Base-by-base conservation (phyloP, 495 filamentous ascomycete species). In the Cercophora samala region DNA sequence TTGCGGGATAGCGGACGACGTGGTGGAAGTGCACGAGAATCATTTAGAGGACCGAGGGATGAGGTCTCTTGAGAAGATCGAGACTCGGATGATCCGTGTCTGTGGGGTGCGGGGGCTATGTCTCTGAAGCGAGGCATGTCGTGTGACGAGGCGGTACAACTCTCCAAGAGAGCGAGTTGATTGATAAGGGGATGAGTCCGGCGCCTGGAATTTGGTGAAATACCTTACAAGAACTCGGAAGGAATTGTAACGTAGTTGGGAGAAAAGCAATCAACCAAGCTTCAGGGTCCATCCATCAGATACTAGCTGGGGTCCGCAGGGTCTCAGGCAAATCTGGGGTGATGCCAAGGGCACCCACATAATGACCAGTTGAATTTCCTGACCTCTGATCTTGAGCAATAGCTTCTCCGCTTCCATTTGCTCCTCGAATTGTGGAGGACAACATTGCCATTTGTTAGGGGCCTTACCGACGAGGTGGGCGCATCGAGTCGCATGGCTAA, bases 51-150 rank as follows among this genome's bases (percentile, higher is more conserved):
- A 4, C 58, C 25, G 22, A 24, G 6, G 25, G 58, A 32, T 8
- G 24, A 24, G 18, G 25, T 21, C 17, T 18, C 58, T 26, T 17
- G 8, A 46, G 37, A 46, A 46, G 37, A 46, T 9, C 37, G 24
- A 29, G 58, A 60, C 58, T 60, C 58, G 18, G n/a, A 13, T 11
- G 54, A 56, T 18, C 11, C 25, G 1, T 29, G 19, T 5, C 58
- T 60, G 9, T 24, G 5, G 8, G 58, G 58, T 24, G 58, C 58
- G 11, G 58, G 58, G 6, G 58, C 58, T 13, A 60, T 25, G 8
- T 60, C 58, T 60, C 24, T 60, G 22, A 60, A 60, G 24, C 17
- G 58, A 21, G 53, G 1, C 53, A 56, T 56, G 53, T 56, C 22
- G 6, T 21, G 19, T 54, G 17, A 56, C 53, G n/a, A 21, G n/a